Evolutionary conservation across 352 stramenopile genomes (phyloP).

Genomic region (Thalassiosira exigua): DNA sequence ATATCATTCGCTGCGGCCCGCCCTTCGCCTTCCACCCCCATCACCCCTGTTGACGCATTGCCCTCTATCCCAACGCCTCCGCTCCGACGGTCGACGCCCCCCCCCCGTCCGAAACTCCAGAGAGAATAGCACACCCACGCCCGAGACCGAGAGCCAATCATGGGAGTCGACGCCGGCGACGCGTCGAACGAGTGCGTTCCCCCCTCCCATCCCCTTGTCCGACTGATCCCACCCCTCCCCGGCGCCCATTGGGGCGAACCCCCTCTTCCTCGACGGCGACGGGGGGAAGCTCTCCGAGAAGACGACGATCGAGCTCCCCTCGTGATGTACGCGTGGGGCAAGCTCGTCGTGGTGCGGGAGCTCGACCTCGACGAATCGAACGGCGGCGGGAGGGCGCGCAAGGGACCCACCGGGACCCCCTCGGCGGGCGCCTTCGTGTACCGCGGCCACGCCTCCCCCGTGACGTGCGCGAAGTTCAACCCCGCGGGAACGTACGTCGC

Average conservation of each 20-base stretch:
- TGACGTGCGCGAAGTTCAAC: constrained; percentile 93
- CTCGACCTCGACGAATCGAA: constrained; percentile 47
- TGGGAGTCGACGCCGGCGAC: constrained; percentile 52
- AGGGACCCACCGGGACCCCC: constrained; percentile 5
- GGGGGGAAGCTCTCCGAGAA: no score
- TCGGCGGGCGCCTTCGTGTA: constrained; percentile 89
- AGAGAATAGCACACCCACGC: no score
- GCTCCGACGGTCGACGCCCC: no score
- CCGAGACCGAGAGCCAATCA: no score
- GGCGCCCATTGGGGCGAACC: constrained; percentile 68
- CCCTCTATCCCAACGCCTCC: no score
- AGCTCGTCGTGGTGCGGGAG: constrained; percentile 66
- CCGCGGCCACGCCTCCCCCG: constrained; percentile 92
- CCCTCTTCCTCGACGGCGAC: no score
- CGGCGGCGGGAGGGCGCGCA: constrained; percentile 28
- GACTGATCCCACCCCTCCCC: constrained; percentile 62
- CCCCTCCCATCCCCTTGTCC: constrained; percentile 54
- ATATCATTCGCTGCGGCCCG: no score
- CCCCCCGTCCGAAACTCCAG: no score
- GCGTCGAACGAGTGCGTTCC: constrained; percentile 76
- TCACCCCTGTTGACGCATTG: no score
- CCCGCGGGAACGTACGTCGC: constrained; percentile 94
- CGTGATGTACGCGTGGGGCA: constrained; percentile 68
- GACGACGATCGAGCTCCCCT: constrained; percentile 63
- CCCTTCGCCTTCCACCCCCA: no score